Conservation (phyloP, 495 filamentous ascomycete genomes). For the Penicillium goetzii region DNA sequence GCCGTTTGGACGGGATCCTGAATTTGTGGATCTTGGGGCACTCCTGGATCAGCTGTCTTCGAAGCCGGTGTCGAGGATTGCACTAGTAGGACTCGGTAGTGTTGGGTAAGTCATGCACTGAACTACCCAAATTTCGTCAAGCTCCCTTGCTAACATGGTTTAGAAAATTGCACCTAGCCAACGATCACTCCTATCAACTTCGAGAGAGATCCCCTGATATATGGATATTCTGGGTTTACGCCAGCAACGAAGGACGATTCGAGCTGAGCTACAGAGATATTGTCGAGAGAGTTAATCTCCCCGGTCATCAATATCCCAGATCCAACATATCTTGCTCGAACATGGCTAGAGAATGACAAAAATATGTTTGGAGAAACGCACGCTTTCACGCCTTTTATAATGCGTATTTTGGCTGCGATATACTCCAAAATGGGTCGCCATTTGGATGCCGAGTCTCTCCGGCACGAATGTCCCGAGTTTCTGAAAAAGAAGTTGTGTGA, state of each 20-base stretch:
- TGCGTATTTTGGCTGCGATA: background rate
- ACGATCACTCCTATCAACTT: conserved; percentile 42
- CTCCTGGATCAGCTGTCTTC: too few species aligned
- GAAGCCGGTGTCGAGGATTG: too few species aligned
- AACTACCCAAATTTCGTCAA: background rate
- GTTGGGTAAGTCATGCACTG: conserved; percentile 13
- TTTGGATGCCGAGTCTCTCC: background rate
- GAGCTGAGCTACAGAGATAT: conserved; percentile 45
- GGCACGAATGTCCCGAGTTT: background rate
- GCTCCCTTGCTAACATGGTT: background rate
- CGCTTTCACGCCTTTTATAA: background rate
- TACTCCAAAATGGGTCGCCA: background rate
- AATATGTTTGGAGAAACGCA: background rate
- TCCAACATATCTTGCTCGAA: conserved; percentile 41
- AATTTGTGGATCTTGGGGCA: too few species aligned
- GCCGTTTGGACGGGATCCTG: background rate
- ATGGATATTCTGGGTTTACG: conserved; percentile 57
- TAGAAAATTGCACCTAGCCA: conserved; percentile 46
- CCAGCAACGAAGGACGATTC: conserved; percentile 41
- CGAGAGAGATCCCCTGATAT: conserved; percentile 40
- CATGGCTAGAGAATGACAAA: conserved; percentile 34
- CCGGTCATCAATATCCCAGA: conserved; percentile 39
- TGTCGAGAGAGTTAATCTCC: conserved; percentile 39
- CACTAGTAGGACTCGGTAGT: conserved; percentile 5
- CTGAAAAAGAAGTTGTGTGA: background rate